phyloP scores from a whole-genome alignment of 2,329 filamentous ascomycete species.

The Fusarium acutatum region DNA sequence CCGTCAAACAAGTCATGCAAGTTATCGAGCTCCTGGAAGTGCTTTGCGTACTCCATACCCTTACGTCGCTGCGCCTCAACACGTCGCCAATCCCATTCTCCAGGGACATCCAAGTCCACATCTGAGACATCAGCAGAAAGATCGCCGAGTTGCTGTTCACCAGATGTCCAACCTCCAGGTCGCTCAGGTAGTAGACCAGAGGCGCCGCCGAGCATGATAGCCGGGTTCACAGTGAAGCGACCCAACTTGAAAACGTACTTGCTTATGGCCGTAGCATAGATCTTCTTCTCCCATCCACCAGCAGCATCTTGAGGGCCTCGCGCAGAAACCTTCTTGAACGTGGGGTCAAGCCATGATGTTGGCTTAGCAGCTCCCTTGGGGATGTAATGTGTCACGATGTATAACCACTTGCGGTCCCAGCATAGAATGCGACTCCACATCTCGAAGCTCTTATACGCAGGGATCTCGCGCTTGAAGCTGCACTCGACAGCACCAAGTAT shows the following conservation, averaged over 20 bases:
- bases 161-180: conserved; percentile 70
- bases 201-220: conserved; percentile 71
- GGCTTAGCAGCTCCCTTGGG: conserved; percentile 67
- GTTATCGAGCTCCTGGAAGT: conserved; percentile 66
- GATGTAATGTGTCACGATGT: conserved; percentile 78
- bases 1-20: conserved; percentile 62
- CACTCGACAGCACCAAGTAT: conserved; percentile 78
- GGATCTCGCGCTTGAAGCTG: conserved; percentile 78
- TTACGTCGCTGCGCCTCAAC: conserved; percentile 64
- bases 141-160: conserved; percentile 53
- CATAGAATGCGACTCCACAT: conserved; percentile 75
- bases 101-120: conserved; percentile 46
- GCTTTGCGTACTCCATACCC: conserved; percentile 63
- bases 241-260: conserved; percentile 88
- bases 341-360: conserved; percentile 59
- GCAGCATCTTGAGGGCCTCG: conserved; percentile 49
- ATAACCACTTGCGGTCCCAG: conserved; percentile 87
- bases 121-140: conserved; percentile 50
- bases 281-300: conserved; percentile 65
- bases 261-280: conserved; percentile 76
- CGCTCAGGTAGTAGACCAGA: conserved; percentile 78
- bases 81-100: conserved; percentile 66
- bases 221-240: conserved; percentile 84
- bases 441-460: conserved; percentile 74
- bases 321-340: conserved; percentile 53